Percentiles rank a stretch among this genome's conserved stretches.
phyloP scores from a whole-genome alignment of 768 basidiomycete genomes.

The Coprinopsis sp. region DNA sequence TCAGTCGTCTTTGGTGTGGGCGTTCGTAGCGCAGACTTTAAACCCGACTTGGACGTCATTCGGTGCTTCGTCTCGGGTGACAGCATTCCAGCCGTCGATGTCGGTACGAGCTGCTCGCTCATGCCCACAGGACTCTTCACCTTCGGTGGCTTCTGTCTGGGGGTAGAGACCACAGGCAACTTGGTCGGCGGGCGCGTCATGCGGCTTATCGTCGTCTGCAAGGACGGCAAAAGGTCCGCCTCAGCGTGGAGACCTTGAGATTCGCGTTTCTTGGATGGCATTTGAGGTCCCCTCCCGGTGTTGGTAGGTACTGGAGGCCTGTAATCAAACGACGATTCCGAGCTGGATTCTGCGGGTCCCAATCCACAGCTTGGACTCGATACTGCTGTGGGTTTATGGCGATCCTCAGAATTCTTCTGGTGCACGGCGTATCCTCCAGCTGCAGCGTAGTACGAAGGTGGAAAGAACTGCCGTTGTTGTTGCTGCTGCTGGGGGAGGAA shows the following conservation, averaged over 20 bases:
- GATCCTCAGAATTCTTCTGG: too few species aligned
- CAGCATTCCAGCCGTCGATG: too few species aligned
- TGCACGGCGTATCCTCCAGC: too few species aligned
- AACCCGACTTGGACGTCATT: conserved; percentile 3
- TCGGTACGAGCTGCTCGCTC: too few species aligned
- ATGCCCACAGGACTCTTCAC: background rate
- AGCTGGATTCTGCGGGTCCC: background rate
- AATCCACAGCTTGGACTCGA: too few species aligned
- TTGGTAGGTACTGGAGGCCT: background rate
- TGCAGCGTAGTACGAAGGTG: too few species aligned
- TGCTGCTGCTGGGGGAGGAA: too few species aligned
- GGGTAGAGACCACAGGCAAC: conserved; percentile 14
- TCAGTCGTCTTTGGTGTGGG: background rate
- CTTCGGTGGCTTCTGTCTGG: background rate
- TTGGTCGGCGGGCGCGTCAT: conserved; percentile 56
- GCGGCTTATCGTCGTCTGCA: conserved; percentile 66
- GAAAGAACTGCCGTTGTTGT: too few species aligned
- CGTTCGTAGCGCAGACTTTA: conserved; percentile 7
- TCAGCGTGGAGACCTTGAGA: conserved; percentile 56
- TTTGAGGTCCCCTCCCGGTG: too few species aligned
- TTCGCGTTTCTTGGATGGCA: too few species aligned
- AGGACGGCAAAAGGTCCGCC: conserved; percentile 59
- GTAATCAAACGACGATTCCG: background rate
- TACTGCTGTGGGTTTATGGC: too few species aligned
- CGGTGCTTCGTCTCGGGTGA: background rate